Evolutionary conservation across 164 flowering plant species (phyloP), one percentile per base, ranked within the genome.

Genomic region (Stephania yunnanensis): DNA sequence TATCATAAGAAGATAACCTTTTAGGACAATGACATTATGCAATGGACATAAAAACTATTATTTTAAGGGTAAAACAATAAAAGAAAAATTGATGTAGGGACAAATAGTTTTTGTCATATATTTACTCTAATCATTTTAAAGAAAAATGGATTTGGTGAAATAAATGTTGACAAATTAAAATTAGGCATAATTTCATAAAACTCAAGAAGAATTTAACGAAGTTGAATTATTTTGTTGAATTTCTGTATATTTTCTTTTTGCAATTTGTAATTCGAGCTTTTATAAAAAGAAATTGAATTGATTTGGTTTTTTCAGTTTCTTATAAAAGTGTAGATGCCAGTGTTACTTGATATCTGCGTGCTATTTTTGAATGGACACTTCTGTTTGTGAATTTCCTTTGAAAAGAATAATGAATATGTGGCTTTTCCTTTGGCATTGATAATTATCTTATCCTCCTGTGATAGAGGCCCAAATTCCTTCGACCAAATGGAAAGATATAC

Each of bases 391-490:
- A 15, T 10, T 55, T 55, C 17, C 19, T 55, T 7, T 55, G 15
- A 55, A 55, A 20, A 55, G 17, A 55, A 55, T 55, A 55, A 55
- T 55, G 63, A 55, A 55, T 15, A 55, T 55, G n/a, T 19, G 17
- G 63, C 0, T 55, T 55, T 10, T 1, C 17, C 11, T 15, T 55
- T 12, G 30, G 42, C 64, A 9, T 11, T 13, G 45, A 45, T 68
- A 71, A 46, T 17, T 11, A 46, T 69, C 66, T 20, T 36, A 13
- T 64, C 10, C 17, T 20, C 71, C 44, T 75, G 13, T 82, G 44
- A 70, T 91, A 95, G 97, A 88, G 97, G 73, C 98, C 98, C 10
- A 92, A 91, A 75, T 80, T 95, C 68, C 74, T 95, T 65, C 84
- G 98, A 76, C 90, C 97, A 10, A 81, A 78, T 42, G 81, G 75